Evolutionary conservation across 352 stramenopile species (phyloP).

Genomic region (Aphanomyces stellatus): DNA sequence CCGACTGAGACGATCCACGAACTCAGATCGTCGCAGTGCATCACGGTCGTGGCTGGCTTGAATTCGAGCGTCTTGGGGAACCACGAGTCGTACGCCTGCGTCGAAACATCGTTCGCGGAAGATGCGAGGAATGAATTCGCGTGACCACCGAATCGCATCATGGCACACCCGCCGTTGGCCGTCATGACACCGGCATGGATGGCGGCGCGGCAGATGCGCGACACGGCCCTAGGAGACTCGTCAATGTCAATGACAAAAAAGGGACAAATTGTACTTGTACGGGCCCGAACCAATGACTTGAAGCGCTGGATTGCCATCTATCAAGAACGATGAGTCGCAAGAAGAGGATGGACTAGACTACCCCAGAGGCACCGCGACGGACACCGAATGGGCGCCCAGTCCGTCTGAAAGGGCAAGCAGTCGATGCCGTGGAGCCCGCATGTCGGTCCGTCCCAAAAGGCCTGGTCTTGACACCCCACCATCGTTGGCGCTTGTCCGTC

Average conservation of each 20-base stretch:
- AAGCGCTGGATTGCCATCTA: slow-evolving; percentile 56
- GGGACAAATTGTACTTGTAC: slow-evolving; percentile 33
- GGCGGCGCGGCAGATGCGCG: slow-evolving; percentile 66
- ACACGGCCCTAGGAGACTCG: slow-evolving; percentile 42
- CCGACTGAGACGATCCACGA: slow-evolving; percentile 54
- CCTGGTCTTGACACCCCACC: slow-evolving; percentile 58
- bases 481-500: slow-evolving; percentile 34
- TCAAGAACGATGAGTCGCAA: background rate
- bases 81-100: slow-evolving; percentile 47
- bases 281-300: slow-evolving; percentile 53
- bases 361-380: slow-evolving; percentile 55
- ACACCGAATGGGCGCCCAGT: slow-evolving; percentile 58
- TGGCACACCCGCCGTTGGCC: slow-evolving; percentile 54
- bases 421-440: slow-evolving; percentile 59
- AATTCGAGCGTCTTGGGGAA: slow-evolving; percentile 82
- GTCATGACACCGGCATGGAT: slow-evolving; percentile 67
- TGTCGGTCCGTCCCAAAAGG: slow-evolving; percentile 32
- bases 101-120: slow-evolving; percentile 40
- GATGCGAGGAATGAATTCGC: slow-evolving; percentile 42
- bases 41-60: slow-evolving; percentile 32
- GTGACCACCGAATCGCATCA: slow-evolving; percentile 43
- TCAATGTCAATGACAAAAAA: background rate
- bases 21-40: slow-evolving; percentile 59
- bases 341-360: slow-evolving; percentile 16
- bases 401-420: slow-evolving; percentile 47